Base-by-base conservation (phyloP, 129 eudicot genomes). In the Tanacetum coccineum region DNA sequence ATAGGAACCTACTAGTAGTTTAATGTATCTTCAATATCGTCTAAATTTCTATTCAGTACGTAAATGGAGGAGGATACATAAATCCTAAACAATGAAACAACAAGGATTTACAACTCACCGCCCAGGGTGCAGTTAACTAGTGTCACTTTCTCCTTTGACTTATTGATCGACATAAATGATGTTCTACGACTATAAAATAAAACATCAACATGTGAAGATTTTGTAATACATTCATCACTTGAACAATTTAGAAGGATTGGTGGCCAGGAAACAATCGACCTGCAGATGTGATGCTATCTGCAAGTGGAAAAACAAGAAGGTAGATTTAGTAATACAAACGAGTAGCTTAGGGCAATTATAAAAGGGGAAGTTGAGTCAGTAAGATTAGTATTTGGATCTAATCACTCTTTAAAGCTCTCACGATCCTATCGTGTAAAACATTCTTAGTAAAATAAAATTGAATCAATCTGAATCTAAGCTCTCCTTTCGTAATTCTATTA, bases 131-230 rank as follows among this genome's bases (percentile, higher is more conserved):
- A 60, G 66, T 62, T 17, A 55, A n/a, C 47, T 45, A 5, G 55
- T 42, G 55, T 67, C 79, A 49, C 22, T 14, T 59, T 67, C 59
- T 21, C 54, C 79, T 59, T 30, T 67, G 26, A 60, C 64, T 68
- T 75, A 42, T 68, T 75, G 4, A 40, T 62, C 25, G 6, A 60
- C 13, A 28, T 1, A 75, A 68, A 51, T 22, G 74, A 42, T 61
- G 67, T 49, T 49, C 49, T 36, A 66, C 21, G 28, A 36, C 73
- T 22, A 47, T 66, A 67, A n/a, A n/a, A 32, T 67, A 67, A 30
- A 66, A 55, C 44, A 66, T 40, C 57, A n/a, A 63, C 26, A 25
- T 45, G 71, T 7, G 63, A 65, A 71, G 59, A n/a, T 45, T 55
- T 42, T 45, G 77, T 53, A 71, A 71, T 45, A n/a, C 55, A 42